Evolutionary conservation across 345 rosid genomes (phyloP).

Genomic region (Abelmoschus esculentus): DNA sequence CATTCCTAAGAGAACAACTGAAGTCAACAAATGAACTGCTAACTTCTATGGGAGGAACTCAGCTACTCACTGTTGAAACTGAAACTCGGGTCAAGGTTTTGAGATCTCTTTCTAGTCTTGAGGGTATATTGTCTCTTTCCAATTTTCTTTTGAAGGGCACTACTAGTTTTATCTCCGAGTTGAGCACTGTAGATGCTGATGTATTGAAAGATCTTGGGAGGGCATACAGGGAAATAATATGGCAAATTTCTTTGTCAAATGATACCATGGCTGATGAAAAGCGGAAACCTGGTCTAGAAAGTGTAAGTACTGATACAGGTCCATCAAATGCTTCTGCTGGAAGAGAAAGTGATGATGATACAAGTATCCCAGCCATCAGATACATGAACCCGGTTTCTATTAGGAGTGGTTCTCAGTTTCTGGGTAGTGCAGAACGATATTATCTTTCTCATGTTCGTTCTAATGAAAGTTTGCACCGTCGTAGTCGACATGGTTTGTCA

Average conservation of each 20-base stretch:
- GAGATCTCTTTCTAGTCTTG: constrained; percentile 70
- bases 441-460: constrained; percentile 70
- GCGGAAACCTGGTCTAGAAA: constrained; percentile 44
- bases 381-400: constrained; percentile 72
- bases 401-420: constrained; percentile 62
- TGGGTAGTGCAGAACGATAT: constrained; percentile 81
- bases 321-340: constrained; percentile 51
- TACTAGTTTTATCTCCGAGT: constrained; percentile 60
- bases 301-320: constrained; percentile 46
- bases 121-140: constrained; percentile 67
- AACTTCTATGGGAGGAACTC: constrained; percentile 48
- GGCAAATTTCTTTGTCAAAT: constrained; percentile 77
- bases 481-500: constrained; percentile 73
- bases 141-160: constrained; percentile 80
- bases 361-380: constrained; percentile 52
- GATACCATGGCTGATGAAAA: constrained; percentile 72
- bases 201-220: constrained; percentile 74
- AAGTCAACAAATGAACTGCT: constrained; percentile 50
- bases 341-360: constrained; percentile 86
- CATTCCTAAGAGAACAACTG: constrained; percentile 69
- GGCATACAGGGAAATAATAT: constrained; percentile 62
- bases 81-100: constrained; percentile 45
- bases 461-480: constrained; percentile 71
- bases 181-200: constrained; percentile 87
- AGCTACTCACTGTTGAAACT: constrained; percentile 53